phyloP scores from a whole-genome alignment of 441 rosid genomes.

The Iberis amara region DNA sequence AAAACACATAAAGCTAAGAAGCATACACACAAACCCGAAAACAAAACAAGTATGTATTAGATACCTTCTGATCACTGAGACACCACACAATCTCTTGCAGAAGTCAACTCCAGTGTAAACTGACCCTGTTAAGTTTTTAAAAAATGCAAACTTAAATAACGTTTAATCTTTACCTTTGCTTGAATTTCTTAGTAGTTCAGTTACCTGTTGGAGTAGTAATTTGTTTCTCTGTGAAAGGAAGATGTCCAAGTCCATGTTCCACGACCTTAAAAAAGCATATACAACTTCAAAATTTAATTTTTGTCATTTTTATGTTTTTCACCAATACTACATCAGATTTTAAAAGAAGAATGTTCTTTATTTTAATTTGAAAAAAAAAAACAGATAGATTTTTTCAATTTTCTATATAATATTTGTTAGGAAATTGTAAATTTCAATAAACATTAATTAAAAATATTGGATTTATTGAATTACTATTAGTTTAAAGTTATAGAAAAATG shows the following conservation, averaged over 20 bases:
- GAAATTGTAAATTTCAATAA: no score
- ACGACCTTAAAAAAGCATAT: slow-evolving; percentile 55
- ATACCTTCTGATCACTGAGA: slow-evolving; percentile 85
- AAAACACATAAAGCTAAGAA: neutral
- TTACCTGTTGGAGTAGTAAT: slow-evolving; percentile 78
- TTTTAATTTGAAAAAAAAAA: no score
- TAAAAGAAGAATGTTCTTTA: no score
- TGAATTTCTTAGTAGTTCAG: neutral
- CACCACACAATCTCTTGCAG: slow-evolving; percentile 73
- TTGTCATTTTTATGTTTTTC: neutral
- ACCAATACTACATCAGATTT: no score
- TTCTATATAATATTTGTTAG: no score
- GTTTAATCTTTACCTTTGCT: neutral
- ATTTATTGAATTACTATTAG: no score
- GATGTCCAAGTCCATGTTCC: slow-evolving; percentile 95
- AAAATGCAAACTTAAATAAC: neutral
- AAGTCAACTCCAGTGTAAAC: slow-evolving; percentile 90
- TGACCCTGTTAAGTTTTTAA: slow-evolving; percentile 43
- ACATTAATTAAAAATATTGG: no score
- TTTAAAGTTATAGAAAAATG: no score
- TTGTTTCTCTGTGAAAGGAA: slow-evolving; percentile 86
- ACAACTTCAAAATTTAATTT: neutral
- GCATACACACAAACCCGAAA: neutral
- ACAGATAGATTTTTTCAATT: no score
- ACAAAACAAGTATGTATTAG: neutral